Conservation (phyloP, 768 basidiomycete genomes). For the Flagelloscypha sp. region DNA sequence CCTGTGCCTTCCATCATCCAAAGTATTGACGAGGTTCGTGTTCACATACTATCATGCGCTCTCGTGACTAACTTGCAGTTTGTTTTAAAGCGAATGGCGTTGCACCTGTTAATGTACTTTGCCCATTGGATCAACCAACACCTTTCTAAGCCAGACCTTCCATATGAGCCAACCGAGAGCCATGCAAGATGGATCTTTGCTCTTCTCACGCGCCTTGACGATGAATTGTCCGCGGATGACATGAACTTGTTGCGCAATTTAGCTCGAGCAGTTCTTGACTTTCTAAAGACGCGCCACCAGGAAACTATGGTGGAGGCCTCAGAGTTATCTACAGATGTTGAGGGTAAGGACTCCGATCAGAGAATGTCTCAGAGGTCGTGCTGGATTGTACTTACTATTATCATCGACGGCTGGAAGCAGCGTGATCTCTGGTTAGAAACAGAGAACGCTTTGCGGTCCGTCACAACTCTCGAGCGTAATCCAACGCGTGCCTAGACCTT, state of each 20-base stretch:
- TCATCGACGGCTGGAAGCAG: slow-evolving; percentile 71
- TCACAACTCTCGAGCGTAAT: too few relatives aligned
- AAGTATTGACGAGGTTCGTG: slow-evolving; percentile 59
- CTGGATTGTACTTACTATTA: slow-evolving; percentile 64
- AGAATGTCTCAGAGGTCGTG: slow-evolving; percentile 41
- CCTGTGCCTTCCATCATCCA: slow-evolving; percentile 50
- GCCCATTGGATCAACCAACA: slow-evolving; percentile 69
- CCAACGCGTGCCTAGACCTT: too few relatives aligned
- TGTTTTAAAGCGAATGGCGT: slow-evolving; percentile 45
- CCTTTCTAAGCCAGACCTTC: slow-evolving; percentile 33
- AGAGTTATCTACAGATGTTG: slow-evolving; percentile 4
- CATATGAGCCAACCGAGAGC: slow-evolving; percentile 33
- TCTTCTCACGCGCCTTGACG: slow-evolving; percentile 62
- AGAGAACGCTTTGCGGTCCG: slow-evolving; percentile 45
- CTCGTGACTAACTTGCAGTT: slow-evolving; percentile 7
- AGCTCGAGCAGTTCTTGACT: slow-evolving; percentile 56
- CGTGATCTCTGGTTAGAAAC: slow-evolving; percentile 76
- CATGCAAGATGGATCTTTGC: slow-evolving; percentile 77
- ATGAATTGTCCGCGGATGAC: slow-evolving; percentile 64
- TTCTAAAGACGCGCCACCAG: slow-evolving; percentile 32
- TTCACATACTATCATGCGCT: slow-evolving; percentile 3
- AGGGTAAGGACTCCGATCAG: slow-evolving; percentile 17
- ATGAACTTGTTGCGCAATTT: slow-evolving; percentile 69
- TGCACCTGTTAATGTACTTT: slow-evolving; percentile 81
- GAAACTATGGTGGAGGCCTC: slow-evolving; percentile 10